Base-by-base conservation (phyloP, 2,329 filamentous ascomycete genomes). In the Aureobasidium sp. region DNA sequence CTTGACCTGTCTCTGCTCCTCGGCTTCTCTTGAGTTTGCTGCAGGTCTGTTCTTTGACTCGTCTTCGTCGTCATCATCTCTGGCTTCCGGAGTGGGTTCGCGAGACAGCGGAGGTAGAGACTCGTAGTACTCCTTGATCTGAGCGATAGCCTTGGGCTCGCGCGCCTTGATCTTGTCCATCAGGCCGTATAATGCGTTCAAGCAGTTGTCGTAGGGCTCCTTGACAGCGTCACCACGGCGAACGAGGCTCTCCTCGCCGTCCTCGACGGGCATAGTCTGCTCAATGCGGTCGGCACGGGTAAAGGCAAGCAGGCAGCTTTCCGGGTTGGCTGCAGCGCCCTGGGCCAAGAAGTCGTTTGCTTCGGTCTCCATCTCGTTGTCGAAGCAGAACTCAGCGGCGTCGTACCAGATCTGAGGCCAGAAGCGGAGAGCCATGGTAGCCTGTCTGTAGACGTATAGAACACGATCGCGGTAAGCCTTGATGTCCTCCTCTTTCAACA, bases 361-460 rank as follows among this genome's bases (percentile, higher is more conserved):
- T 63, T 91, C 87, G 48, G 85, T 76, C 41, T 84, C 81, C 67
- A 92, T 77, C 48, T 84, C 84, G 68, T 94, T 91, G 60, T 88
- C 83, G 69, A 91, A 91, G 73, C 90, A 96, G 85, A 93, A 97
- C 66, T 96, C 89, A 0, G 92, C 90, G 10, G 91, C 93, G 63
- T 97, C 91, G 54, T 91, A 92, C 94, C 94, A 99, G 67, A 97
- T 86, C 71, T 96, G 90, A 4, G 94, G 92, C 84, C 93, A 94
- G 75, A 97, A 99, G 55, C 92, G 86, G 61, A 99, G 78, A 4
- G 91, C 88, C 89, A 97, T 96, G 50, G 96, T 78, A 5, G 93
- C 91, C 73, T 97, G 93, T 73, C 91, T 94, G 79, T 96, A 97
- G 65, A 90, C 88, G 73, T 95, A 96, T 8, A 97, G 75, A 45